phyloP scores from a whole-genome alignment of 2,329 filamentous ascomycete species.

The Pseudocercospora fijiensis region DNA sequence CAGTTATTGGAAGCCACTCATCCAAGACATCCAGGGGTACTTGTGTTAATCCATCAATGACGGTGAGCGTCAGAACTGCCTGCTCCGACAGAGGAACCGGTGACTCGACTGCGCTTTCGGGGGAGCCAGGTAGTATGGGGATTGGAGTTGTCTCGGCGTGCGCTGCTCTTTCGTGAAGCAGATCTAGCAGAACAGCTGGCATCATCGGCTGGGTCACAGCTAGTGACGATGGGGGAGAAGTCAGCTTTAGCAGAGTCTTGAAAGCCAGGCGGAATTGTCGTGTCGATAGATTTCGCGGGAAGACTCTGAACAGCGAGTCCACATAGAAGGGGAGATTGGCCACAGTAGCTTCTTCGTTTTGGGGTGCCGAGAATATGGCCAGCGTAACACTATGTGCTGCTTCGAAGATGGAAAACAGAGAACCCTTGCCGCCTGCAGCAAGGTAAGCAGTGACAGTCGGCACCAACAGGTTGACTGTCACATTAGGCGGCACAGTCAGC shows the following conservation, averaged over 20 bases:
- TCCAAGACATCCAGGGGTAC: conserved; percentile 68
- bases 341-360: conserved; percentile 69
- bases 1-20: conserved; percentile 76
- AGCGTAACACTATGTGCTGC: conserved; percentile 81
- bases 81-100: conserved; percentile 66
- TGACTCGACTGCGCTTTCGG: conserved; percentile 24
- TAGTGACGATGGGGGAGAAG: conserved; percentile 75
- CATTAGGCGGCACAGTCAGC: conserved; percentile 62
- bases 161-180: conserved; percentile 66
- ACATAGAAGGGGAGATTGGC: conserved; percentile 79
- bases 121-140: conserved; percentile 41
- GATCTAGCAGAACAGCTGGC: conserved; percentile 77
- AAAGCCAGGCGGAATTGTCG: conserved; percentile 88
- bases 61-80: conserved; percentile 69
- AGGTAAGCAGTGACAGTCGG: conserved; percentile 75
- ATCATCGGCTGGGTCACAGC: conserved; percentile 71
- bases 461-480: conserved; percentile 71
- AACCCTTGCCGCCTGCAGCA: conserved; percentile 55
- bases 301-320: conserved; percentile 73
- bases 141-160: conserved; percentile 52
- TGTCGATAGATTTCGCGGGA: conserved; percentile 73
- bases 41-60: conserved; percentile 76
- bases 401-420: conserved; percentile 74
- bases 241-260: conserved; percentile 77
- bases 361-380: conserved; percentile 75